Conservation (phyloP, 2,329 filamentous ascomycete species). For the Allantophomopsis cytisporea region DNA sequence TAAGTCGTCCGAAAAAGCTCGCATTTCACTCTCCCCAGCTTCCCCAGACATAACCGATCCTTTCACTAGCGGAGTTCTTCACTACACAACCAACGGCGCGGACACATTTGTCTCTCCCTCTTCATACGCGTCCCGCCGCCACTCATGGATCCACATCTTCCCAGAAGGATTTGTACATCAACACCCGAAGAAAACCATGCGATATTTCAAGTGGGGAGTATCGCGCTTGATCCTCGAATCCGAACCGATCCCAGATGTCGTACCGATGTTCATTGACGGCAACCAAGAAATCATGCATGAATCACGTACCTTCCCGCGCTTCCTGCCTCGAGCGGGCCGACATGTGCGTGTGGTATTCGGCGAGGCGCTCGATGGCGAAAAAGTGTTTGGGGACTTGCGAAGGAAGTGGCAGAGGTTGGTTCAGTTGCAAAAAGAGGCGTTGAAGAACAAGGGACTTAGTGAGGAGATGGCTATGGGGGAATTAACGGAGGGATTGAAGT, state of each 20-base stretch:
- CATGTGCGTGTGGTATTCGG: slow-evolving; percentile 66
- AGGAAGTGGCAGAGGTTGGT: slow-evolving; percentile 60
- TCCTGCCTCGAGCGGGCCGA: slow-evolving; percentile 62
- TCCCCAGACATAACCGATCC: slow-evolving; percentile 28
- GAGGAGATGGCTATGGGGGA: slow-evolving; percentile 36
- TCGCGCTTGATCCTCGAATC: slow-evolving; percentile 83
- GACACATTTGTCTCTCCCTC: slow-evolving; percentile 62
- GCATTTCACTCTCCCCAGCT: slow-evolving; percentile 1
- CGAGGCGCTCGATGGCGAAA: slow-evolving; percentile 59
- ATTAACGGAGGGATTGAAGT: slow-evolving; percentile 49
- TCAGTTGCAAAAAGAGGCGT: slow-evolving; percentile 29
- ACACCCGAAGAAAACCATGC: slow-evolving; percentile 61
- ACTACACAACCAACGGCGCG: slow-evolving; percentile 51
- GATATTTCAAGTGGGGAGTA: slow-evolving; percentile 98
- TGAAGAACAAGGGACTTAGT: slow-evolving; percentile 17
- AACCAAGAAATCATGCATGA: slow-evolving; percentile 84
- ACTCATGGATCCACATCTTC: slow-evolving; percentile 89
- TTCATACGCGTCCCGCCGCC: slow-evolving; percentile 52
- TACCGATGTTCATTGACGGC: slow-evolving; percentile 92
- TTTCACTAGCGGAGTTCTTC: slow-evolving; percentile 31
- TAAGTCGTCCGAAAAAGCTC: slow-evolving; percentile 2
- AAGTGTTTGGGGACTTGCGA: slow-evolving; percentile 65
- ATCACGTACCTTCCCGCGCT: slow-evolving; percentile 63
- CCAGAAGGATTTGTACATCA: slow-evolving; percentile 94
- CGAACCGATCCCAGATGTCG: slow-evolving; percentile 73